Percentiles rank a stretch among this genome's conserved stretches.
Conservation (phyloP, 345 rosid species). For the Schrenkiella parvula region DNA sequence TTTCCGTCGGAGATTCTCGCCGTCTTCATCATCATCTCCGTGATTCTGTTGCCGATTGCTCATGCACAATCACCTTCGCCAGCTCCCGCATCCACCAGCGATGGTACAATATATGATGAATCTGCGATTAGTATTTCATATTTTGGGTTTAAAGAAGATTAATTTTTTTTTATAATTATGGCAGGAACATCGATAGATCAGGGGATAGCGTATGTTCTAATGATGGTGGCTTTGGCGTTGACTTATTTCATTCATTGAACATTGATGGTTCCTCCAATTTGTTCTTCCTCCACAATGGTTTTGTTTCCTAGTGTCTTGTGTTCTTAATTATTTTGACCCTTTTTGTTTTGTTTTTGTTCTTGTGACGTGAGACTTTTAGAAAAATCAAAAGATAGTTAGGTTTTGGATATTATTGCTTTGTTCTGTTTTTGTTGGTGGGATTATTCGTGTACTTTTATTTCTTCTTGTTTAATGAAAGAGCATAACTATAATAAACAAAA, state of each 20-base stretch:
- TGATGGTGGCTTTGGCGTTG: constrained; percentile 83
- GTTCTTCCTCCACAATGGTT: constrained; percentile 7
- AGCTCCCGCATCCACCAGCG: constrained; percentile 68
- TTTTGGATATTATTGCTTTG: constrained; percentile 7
- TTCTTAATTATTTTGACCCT: neutral
- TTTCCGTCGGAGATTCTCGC: constrained; percentile 39
- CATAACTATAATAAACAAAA: neutral
- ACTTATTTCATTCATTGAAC: constrained; percentile 70
- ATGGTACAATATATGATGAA: constrained; percentile 37
- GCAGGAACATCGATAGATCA: constrained; percentile 84
- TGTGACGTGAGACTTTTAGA: constrained; percentile 21
- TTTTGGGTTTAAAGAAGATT: neutral
- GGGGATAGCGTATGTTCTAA: constrained; percentile 75
- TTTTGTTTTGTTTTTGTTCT: neutral
- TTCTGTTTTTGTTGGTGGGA: constrained; percentile 17
- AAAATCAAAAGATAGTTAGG: constrained; percentile 14
- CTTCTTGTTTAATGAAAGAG: neutral
- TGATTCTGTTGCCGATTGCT: constrained; percentile 47
- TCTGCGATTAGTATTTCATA: neutral
- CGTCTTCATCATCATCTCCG: constrained; percentile 30
- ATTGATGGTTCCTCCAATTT: neutral
- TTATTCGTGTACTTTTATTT: neutral
- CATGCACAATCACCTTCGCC: constrained; percentile 55
- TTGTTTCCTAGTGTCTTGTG: constrained; percentile 18
- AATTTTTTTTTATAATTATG: neutral